Evolutionary conservation across 106 monocot species (phyloP).

Genomic region (Phalaenopsis equestris): DNA sequence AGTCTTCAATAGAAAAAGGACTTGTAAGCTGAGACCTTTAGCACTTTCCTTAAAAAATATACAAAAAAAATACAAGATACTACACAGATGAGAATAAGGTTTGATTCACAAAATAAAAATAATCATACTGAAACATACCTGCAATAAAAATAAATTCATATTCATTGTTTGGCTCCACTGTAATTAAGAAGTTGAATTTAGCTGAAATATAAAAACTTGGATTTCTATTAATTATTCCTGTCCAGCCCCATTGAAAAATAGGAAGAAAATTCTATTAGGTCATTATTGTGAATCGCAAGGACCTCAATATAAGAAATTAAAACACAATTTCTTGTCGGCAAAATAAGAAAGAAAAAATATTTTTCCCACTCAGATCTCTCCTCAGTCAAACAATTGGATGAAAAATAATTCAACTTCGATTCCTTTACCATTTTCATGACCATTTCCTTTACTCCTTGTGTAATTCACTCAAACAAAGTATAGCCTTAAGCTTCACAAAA

Average conservation of each 20-base stretch:
- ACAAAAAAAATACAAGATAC: neutral
- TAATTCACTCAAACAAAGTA: neutral
- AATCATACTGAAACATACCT: constrained; percentile 16
- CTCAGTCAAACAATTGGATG: neutral
- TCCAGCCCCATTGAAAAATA: neutral
- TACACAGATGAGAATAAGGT: neutral
- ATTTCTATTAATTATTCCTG: no score
- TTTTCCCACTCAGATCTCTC: neutral
- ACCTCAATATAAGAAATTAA: neutral
- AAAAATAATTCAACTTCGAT: neutral
- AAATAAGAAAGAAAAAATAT: neutral
- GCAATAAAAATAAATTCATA: constrained; percentile 2
- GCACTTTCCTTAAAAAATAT: neutral
- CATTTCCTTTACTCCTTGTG: neutral
- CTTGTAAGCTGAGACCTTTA: neutral
- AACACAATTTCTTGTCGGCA: neutral
- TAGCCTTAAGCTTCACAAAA: neutral
- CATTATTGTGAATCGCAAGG: neutral
- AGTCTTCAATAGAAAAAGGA: neutral
- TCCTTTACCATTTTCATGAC: neutral
- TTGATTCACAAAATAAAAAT: neutral
- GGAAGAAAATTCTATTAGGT: neutral
- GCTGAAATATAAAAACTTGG: no score
- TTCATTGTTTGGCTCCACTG: neutral
- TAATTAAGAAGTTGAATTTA: neutral